These are phyloP conservation scores for Verticillium alfalfae DNA, from an alignment of 2,329 filamentous ascomycete species.

Conservation along the genomic window DNA sequence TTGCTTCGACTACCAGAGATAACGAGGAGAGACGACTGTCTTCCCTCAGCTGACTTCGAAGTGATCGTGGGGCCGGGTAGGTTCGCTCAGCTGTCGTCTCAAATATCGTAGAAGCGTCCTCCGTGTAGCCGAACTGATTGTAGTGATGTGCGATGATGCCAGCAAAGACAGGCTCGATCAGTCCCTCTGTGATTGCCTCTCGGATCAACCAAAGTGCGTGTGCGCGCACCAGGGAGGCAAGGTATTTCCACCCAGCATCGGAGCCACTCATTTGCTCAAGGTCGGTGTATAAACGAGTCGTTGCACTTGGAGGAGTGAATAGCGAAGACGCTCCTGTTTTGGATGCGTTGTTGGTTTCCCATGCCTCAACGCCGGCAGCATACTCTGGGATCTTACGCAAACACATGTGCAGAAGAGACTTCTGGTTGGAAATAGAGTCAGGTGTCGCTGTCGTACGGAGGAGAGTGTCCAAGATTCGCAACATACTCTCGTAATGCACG, in stretches of 20 bases:
- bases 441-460: slow-evolving; percentile 17
- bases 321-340: slow-evolving; percentile 27
- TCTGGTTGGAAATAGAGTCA: slow-evolving; percentile 5
- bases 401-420: slow-evolving; percentile 43
- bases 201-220: slow-evolving; percentile 38
- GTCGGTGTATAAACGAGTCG: slow-evolving; percentile 41
- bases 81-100: slow-evolving; percentile 23
- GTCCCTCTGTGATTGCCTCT: slow-evolving; percentile 32
- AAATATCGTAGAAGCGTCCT: slow-evolving; percentile 36
- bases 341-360: slow-evolving; percentile 30
- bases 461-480: slow-evolving; percentile 22
- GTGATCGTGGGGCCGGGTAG: slow-evolving; percentile 27
- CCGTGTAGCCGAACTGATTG: slow-evolving; percentile 21
- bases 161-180: slow-evolving; percentile 34
- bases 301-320: slow-evolving; percentile 29
- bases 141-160: slow-evolving; percentile 36
- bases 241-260: slow-evolving; percentile 36
- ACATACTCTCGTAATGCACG: slow-evolving; percentile 25
- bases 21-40: slow-evolving; percentile 22
- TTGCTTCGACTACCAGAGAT: slow-evolving; percentile 22
- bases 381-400: slow-evolving; percentile 42
- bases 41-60: slow-evolving; percentile 22
- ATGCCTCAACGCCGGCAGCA: slow-evolving; percentile 36
- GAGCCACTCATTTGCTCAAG: slow-evolving; percentile 36
- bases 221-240: slow-evolving; percentile 37